These are phyloP conservation scores for Hygrophorus pudorinus DNA, from an alignment of 768 basidiomycete genomes.

Conservation along the genomic window DNA sequence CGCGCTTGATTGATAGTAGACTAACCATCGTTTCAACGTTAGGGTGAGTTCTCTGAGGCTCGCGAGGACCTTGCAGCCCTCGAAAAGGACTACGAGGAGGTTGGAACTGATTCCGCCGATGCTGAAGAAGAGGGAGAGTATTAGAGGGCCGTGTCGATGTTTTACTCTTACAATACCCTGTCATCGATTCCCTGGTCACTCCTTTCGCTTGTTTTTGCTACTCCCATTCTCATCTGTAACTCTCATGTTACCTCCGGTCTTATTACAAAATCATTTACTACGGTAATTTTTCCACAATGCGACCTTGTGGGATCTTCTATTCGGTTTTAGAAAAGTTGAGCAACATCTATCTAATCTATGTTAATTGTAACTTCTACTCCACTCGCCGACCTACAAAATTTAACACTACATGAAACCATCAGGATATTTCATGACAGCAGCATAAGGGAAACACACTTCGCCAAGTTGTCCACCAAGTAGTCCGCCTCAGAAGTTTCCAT, in stretches of 20 bases:
- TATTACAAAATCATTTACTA: conserved; percentile 18
- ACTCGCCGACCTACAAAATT: conserved; percentile 22
- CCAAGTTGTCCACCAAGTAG: conserved; percentile 65
- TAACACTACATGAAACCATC: conserved; percentile 17
- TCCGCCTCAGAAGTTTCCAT: conserved; percentile 54
- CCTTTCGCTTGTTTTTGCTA: not conserved
- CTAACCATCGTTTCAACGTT: not conserved
- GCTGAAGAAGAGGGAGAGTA: conserved; percentile 46
- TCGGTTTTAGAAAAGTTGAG: not conserved
- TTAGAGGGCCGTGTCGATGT: conserved; percentile 18
- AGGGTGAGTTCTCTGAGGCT: conserved; percentile 98
- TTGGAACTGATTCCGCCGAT: conserved; percentile 43
- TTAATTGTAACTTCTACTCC: conserved; percentile 39
- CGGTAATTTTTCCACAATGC: conserved; percentile 11
- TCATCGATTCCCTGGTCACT: not conserved
- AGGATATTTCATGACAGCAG: not conserved
- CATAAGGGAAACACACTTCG: conserved; percentile 34
- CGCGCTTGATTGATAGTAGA: not conserved
- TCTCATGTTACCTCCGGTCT: conserved; percentile 5
- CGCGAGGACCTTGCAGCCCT: conserved; percentile 99
- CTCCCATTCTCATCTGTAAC: conserved; percentile 2
- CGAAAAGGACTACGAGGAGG: conserved; percentile 94
- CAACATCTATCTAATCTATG: conserved; percentile 15
- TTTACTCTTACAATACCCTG: conserved; percentile 1
- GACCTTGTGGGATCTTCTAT: too few relatives aligned